Evolutionary conservation across 345 rosid genomes (phyloP).

Genomic region (Brassica juncea): DNA sequence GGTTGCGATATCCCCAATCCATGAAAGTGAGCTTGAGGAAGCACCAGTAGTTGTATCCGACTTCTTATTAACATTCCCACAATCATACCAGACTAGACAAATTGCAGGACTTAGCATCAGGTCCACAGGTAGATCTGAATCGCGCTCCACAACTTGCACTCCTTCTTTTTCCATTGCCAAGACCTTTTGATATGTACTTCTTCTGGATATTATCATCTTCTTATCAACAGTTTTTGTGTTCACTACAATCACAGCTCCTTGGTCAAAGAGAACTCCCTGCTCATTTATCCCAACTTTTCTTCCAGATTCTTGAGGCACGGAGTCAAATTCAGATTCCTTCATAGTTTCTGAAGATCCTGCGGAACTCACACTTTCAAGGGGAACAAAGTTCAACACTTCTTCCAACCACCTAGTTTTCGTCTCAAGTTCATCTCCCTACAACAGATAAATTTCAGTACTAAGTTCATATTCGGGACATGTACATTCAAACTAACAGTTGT

Average conservation of each 20-base stretch:
- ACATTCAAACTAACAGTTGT: neutral
- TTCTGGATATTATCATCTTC: conserved; percentile 85
- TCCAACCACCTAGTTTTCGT: conserved; percentile 43
- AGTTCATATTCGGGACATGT: conserved; percentile 2
- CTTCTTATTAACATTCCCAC: conserved; percentile 58
- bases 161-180: conserved; percentile 86
- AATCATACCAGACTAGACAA: conserved; percentile 86
- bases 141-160: conserved; percentile 84
- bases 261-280: conserved; percentile 39
- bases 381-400: conserved; percentile 48
- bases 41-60: conserved; percentile 53
- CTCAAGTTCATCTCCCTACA: conserved; percentile 46
- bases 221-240: conserved; percentile 74
- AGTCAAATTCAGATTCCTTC: conserved; percentile 41
- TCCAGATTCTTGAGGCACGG: conserved; percentile 43
- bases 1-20: conserved; percentile 79
- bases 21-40: conserved; percentile 60
- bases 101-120: conserved; percentile 64
- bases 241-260: conserved; percentile 56
- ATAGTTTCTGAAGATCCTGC: conserved; percentile 40
- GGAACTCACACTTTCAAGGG: conserved; percentile 40
- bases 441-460: conserved; percentile 4
- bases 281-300: conserved; percentile 44
- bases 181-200: conserved; percentile 78
- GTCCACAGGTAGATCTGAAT: conserved; percentile 78